These are phyloP conservation scores for Anthracocystis panici-leucophaei DNA, from an alignment of 1,284 basidiomycete genomes.

Conservation along the genomic window DNA sequence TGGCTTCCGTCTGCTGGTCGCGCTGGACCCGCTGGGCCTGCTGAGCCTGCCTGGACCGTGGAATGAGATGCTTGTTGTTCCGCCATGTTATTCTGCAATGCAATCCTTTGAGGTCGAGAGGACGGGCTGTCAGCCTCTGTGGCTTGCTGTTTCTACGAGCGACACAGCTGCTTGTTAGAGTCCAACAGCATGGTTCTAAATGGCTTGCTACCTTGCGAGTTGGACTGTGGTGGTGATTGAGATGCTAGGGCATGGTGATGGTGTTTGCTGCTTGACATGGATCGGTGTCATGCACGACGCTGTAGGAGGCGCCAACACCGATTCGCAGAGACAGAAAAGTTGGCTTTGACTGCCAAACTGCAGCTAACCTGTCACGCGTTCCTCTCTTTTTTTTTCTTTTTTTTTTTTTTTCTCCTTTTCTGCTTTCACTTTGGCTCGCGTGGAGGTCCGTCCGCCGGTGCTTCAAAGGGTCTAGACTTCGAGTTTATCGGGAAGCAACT, in stretches of 20 bases:
- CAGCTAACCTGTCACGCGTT: slow-evolving; percentile 7
- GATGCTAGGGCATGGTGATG: slow-evolving; percentile 2
- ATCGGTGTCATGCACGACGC: slow-evolving; percentile 9
- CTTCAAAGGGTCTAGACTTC: slow-evolving; percentile 4
- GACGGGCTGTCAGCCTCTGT: slow-evolving; percentile 5
- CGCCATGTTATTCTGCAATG: slow-evolving; percentile 7
- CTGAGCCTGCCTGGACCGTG: background rate
- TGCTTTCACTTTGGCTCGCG: slow-evolving; percentile 10
- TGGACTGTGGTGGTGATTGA: background rate
- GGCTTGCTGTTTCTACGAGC: slow-evolving; percentile 2
- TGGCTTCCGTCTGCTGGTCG: background rate
- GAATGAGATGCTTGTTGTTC: slow-evolving; percentile 14
- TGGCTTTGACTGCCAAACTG: too few relatives aligned
- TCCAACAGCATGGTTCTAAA: slow-evolving; percentile 3
- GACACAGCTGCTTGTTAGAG: background rate
- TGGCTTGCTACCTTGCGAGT: background rate
- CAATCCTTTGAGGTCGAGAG: background rate
- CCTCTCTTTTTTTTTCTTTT: background rate
- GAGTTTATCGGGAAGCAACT: background rate
- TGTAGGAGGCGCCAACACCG: slow-evolving; percentile 10
- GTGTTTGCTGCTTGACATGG: background rate
- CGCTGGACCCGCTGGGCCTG: background rate
- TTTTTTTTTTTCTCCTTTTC: background rate
- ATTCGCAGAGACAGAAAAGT: slow-evolving; percentile 6
- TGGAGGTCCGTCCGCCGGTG: slow-evolving; percentile 35